A percentile compares a stretch with the other conserved stretches of the same genome.
Conservation (phyloP, 129 eudicot genomes). For the Mikania micrantha region DNA sequence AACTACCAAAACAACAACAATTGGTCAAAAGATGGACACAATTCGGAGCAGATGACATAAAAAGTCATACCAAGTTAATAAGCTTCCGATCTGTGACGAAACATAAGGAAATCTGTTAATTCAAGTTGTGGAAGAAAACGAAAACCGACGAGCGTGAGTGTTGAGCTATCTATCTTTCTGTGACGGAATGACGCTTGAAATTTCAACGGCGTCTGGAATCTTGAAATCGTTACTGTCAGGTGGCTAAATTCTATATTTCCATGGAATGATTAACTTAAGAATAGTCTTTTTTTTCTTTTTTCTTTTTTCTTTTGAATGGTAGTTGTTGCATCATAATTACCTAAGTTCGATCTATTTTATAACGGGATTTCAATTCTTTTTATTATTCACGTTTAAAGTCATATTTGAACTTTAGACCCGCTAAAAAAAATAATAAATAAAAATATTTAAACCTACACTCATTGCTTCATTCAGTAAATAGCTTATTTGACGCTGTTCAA, state of each 20-base stretch:
- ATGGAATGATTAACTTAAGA: neutral
- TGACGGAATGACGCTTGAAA: neutral
- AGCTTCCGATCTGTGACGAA: constrained; percentile 24
- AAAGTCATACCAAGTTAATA: constrained; percentile 13
- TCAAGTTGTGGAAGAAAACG: neutral
- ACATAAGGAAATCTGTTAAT: constrained; percentile 13
- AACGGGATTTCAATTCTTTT: no score
- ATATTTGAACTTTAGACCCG: no score
- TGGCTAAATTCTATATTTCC: neutral
- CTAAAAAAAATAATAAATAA: no score
- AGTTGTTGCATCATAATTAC: no score
- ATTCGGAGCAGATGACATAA: constrained; percentile 15
- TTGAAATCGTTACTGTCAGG: constrained; percentile 47
- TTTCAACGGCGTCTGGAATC: constrained; percentile 39
- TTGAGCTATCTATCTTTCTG: neutral
- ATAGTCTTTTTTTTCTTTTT: no score
- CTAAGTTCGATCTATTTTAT: no score
- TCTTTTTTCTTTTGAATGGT: no score
- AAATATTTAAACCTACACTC: no score
- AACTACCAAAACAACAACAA: neutral
- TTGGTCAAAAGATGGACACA: constrained; percentile 12
- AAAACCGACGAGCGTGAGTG: neutral
- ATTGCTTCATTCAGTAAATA: no score
- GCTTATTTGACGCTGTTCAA: no score
- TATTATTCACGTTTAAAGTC: no score